phyloP scores from a whole-genome alignment of 371 early-diverging fungal genomes.

The Syncephalis fuscata region DNA sequence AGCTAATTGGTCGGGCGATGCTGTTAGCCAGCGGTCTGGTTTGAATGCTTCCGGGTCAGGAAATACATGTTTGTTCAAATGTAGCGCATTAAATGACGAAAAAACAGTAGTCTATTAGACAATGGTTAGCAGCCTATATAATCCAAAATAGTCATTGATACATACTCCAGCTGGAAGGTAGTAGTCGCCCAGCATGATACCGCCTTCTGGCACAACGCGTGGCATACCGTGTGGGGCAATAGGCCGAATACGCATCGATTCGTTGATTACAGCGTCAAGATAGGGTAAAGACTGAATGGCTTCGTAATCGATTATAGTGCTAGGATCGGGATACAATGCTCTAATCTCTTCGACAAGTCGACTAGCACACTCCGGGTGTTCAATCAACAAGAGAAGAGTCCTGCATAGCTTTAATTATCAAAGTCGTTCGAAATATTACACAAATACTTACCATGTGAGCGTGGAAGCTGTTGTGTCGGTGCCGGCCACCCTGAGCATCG shows the following conservation, averaged over 20 bases:
- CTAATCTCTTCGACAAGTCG: background rate
- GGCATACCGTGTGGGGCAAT: slow-evolving; percentile 9
- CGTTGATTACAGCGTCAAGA: slow-evolving; percentile 17
- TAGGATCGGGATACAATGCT: background rate
- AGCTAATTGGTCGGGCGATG: background rate
- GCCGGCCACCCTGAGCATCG: background rate
- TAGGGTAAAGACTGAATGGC: slow-evolving; percentile 7
- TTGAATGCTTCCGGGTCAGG: slow-evolving; percentile 1
- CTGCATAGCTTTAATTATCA: background rate
- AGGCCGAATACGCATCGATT: slow-evolving; percentile 16
- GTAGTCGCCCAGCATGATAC: slow-evolving; percentile 8
- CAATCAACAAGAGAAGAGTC: background rate
- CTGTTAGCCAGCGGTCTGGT: background rate
- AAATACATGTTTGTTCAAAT: background rate
- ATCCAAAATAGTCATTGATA: background rate
- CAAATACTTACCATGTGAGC: background rate
- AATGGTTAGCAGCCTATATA: too few relatives aligned
- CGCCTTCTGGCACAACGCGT: slow-evolving; percentile 11
- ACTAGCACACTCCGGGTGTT: background rate
- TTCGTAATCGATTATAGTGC: background rate
- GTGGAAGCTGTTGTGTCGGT: background rate
- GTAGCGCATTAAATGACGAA: background rate
- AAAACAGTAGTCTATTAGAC: background rate
- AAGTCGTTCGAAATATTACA: too few relatives aligned
- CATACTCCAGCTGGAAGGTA: slow-evolving; percentile 4